Conservation (phyloP, 495 filamentous ascomycete species). For the Annulohypoxylon stygium region DNA sequence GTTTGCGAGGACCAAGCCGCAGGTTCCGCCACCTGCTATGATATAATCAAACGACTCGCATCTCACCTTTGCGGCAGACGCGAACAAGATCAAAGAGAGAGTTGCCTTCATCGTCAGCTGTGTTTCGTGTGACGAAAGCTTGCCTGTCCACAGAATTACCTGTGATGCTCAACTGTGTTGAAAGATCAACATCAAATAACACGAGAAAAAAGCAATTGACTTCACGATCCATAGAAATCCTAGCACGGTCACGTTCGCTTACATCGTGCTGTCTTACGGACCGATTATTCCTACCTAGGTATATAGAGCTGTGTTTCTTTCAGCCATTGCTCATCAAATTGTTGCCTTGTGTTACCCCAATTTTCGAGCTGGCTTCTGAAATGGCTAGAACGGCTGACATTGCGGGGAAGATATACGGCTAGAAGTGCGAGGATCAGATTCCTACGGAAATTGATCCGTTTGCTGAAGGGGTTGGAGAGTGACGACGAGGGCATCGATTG, state of each 20-base stretch:
- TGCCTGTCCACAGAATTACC: neutral
- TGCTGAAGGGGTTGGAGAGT: neutral
- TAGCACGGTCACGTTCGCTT: slow-evolving; percentile 3
- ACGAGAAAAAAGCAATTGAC: neutral
- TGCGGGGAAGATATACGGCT: slow-evolving; percentile 31
- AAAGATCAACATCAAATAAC: neutral
- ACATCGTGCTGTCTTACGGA: slow-evolving; percentile 16
- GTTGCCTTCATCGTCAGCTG: slow-evolving; percentile 30
- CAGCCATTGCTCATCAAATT: slow-evolving; percentile 32
- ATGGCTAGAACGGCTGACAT: slow-evolving; percentile 2
- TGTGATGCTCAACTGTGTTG: neutral
- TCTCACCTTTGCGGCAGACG: slow-evolving; percentile 11
- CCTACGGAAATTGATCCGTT: neutral
- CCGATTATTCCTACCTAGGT: slow-evolving; percentile 21
- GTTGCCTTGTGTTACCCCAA: slow-evolving; percentile 12
- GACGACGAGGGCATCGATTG: neutral
- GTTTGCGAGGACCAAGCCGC: slow-evolving; percentile 67
- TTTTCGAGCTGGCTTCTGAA: neutral
- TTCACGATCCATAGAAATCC: slow-evolving; percentile 1
- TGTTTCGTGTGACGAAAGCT: slow-evolving; percentile 14
- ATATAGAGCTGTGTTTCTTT: slow-evolving; percentile 17
- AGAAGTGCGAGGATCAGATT: neutral
- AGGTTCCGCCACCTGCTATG: slow-evolving; percentile 66
- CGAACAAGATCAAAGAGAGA: slow-evolving; percentile 19
- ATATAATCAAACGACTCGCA: slow-evolving; percentile 60